Evolutionary conservation across 768 basidiomycete species (phyloP).

Genomic region (Xerocomellus intermedius): DNA sequence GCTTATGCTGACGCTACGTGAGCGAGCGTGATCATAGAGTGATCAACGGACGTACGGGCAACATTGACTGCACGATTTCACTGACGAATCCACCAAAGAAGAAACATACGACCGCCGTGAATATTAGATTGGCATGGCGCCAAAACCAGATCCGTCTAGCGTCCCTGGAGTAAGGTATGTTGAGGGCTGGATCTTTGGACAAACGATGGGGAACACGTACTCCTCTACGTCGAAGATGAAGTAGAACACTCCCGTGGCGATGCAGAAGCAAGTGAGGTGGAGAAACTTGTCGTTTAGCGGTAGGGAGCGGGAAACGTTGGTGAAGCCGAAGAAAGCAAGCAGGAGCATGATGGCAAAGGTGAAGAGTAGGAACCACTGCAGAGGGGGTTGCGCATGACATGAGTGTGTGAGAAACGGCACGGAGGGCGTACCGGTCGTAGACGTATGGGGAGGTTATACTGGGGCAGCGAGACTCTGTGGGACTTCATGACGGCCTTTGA

Average conservation of each 20-base stretch:
- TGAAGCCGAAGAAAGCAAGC: constrained; percentile 76
- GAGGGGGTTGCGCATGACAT: constrained; percentile 6
- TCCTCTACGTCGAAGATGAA: constrained; percentile 88
- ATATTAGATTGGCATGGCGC: constrained; percentile 67
- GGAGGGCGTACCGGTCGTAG: constrained; percentile 58
- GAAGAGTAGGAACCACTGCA: constrained; percentile 79
- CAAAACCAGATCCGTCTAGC: constrained; percentile 85
- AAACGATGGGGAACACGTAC: constrained; percentile 42
- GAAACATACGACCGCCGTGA: constrained; percentile 69
- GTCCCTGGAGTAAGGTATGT: constrained; percentile 44
- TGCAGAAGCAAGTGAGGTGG: constrained; percentile 72
- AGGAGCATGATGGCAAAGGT: constrained; percentile 65
- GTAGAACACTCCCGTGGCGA: constrained; percentile 81
- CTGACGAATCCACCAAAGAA: constrained; percentile 79
- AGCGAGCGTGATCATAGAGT: background rate
- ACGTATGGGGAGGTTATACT: constrained; percentile 68
- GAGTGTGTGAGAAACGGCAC: background rate
- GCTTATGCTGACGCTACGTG: constrained; percentile 50
- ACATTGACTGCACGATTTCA: constrained; percentile 75
- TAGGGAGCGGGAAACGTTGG: constrained; percentile 59
- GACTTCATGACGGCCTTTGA: constrained; percentile 73
- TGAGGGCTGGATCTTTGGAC: background rate
- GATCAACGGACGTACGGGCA: constrained; percentile 52
- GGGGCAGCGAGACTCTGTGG: constrained; percentile 57
- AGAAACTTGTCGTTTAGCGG: constrained; percentile 79